Evolutionary conservation across 768 basidiomycete genomes (phyloP), one percentile per base, ranked within the genome.

Genomic region (Cantharellus cinnabarinus): DNA sequence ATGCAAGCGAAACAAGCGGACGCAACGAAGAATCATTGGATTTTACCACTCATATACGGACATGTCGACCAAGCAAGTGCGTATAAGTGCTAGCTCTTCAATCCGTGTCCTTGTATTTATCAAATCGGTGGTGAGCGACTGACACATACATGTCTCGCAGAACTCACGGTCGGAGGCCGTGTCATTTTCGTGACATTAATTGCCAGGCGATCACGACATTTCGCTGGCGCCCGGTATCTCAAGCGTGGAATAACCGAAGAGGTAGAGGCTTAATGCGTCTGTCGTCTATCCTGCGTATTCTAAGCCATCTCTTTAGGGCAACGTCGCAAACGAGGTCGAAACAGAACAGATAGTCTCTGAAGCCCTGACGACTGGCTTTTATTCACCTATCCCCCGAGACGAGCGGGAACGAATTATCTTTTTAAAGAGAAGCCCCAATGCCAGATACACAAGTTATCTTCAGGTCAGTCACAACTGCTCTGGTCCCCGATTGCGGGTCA

Each of bases 271-370:
- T 4, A 5, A 42, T 15, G 7, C 15, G 40, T 54, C 7, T 7
- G 15, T 54, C 7, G 37, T 10, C 10, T 35, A 7, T 7, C 7
- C 52, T 35, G 37, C 52, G 10, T 10, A 29, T 50, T 2, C 20
- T 54, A 37, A 48, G 10, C 29, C 44, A 54, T 14, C 20, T 5
- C n/a, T 20, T 5, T 62, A 95, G 90, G 95, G 95, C 2, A 89
- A 93, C 67, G 94, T 98, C 5, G 94, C 94, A 2, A 99, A 99
- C 67, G 95, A 98, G 69, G 95, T 99, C 2, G 95, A 99, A 71
- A 95, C 91, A 0, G 95, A 99, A 68, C 95, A 99, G 66, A 94
- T 99, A 56, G 89, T 94, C 0, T 85, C 83, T 4, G 91, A 94
- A 66, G 85, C 87, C 0, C 67, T 88, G 3, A 93, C 87, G 0